A percentile compares a stretch with the other conserved stretches of the same genome.
phyloP scores from a whole-genome alignment of 352 stramenopile species.

The Aphanomyces stellatus region DNA sequence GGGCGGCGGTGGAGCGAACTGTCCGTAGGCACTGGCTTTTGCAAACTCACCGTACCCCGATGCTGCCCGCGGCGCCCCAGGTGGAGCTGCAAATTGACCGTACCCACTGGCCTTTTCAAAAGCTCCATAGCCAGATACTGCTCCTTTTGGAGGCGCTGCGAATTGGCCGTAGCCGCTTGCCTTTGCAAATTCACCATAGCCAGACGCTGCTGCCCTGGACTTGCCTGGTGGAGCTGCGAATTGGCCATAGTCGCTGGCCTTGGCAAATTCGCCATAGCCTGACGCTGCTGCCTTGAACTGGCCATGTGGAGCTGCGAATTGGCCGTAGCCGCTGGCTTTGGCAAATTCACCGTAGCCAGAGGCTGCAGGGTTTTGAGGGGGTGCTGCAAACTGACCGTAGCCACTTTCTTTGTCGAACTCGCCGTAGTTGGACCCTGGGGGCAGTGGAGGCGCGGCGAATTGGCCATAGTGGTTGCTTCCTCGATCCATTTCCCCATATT shows the following conservation, averaged over 20 bases:
- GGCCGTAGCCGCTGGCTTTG: constrained; percentile 25
- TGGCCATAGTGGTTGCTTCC: no score
- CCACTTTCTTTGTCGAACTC: constrained; percentile 17
- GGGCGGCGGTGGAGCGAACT: constrained; percentile 1
- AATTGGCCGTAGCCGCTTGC: constrained; percentile 19
- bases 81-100: neutral
- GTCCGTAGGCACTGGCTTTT: constrained; percentile 20
- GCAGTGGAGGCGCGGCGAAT: neutral
- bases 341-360: constrained; percentile 17
- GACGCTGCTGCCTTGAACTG: no score
- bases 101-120: constrained; percentile 28
- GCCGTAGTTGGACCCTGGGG: neutral
- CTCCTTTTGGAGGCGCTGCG: neutral
- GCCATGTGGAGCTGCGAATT: constrained; percentile 20
- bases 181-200: constrained; percentile 20
- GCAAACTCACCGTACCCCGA: constrained; percentile 26
- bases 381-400: constrained; percentile 25
- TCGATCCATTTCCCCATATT: neutral
- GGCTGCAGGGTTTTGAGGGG: neutral
- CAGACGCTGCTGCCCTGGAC: constrained; percentile 17
- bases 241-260: constrained; percentile 21
- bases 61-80: neutral
- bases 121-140: constrained; percentile 25
- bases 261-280: constrained; percentile 24
- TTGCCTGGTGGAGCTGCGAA: constrained; percentile 2